Evolutionary conservation across 2,329 filamentous ascomycete species (phyloP), one percentile per base, ranked within the genome.

Genomic region (Exophiala oligosperma): DNA sequence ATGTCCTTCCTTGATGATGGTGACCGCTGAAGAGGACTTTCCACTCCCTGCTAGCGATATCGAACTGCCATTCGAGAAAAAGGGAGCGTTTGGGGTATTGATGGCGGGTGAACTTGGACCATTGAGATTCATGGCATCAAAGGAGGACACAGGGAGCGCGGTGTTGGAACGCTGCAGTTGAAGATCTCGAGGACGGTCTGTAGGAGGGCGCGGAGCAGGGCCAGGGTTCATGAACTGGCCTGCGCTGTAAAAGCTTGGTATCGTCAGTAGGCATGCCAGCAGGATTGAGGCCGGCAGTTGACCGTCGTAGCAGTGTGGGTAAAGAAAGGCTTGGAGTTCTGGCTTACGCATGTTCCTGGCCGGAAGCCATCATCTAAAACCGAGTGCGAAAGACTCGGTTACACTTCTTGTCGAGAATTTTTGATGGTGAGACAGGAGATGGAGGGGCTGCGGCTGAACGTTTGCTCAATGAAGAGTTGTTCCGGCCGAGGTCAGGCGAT

Each of bases 191-290:
- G 92, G 90, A 69, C 90, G 86, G 70, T 94, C 90, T 60, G 84
- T 87, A 21, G 93, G 94, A 61, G 94, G 93, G 69, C 90, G 88
- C 65, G 94, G 94, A 66, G 94, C 93, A 68, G 94, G 93, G 65
- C 94, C 92, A 62, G 94, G 92, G 75, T 97, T 97, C 90, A 97
- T 95, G 79, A 97, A 97, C 68, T 86, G 84, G 63, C 83, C 81
- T 60, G 81, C 76, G 44, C 82, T 77, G 74, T 87, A 88, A 69
- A 85, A 80, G 65, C 82, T 84, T 71, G 32, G 35, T 11, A 54
- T 29, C 21, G 59, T 64, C 50, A 64, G 55, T 29, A 43, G 14
- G 37, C 38, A 37, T 26, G 38, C 35, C 38, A 28, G 29, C 28
- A 29, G 26, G n/a, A 32, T 48, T 48, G 23, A 49, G 44, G 41